phyloP scores from a whole-genome alignment of 169 alveolate species.

The Neospora caninum region DNA sequence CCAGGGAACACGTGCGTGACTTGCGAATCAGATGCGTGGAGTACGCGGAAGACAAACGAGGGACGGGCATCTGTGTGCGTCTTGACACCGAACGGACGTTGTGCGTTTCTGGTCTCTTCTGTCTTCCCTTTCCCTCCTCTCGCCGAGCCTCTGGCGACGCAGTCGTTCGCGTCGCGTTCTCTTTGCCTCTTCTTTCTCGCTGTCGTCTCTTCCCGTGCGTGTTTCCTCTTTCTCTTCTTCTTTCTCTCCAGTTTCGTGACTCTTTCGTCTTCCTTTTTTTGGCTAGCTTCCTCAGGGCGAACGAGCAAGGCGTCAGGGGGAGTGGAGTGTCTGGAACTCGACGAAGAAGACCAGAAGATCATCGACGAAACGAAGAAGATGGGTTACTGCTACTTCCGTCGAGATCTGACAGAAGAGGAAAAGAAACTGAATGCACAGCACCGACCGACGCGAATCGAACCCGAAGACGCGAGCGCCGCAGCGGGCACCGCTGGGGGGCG shows the following conservation, averaged over 20 bases:
- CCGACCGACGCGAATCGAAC: slow-evolving; percentile 42
- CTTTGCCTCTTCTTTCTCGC: background rate
- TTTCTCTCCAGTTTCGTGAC: background rate
- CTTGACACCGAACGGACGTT: background rate
- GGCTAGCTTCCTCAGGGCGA: background rate
- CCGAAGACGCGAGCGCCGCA: background rate
- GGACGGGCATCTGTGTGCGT: too few relatives aligned
- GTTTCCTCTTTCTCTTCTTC: background rate
- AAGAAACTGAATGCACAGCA: slow-evolving; percentile 69
- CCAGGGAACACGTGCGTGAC: too few relatives aligned
- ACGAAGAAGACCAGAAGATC: slow-evolving; percentile 76
- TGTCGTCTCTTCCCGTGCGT: background rate
- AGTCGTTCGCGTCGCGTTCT: background rate
- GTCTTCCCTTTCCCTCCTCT: background rate
- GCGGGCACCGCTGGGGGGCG: background rate
- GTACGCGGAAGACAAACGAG: too few relatives aligned
- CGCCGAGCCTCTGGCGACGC: background rate
- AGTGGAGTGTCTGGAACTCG: slow-evolving; percentile 61
- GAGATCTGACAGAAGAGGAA: slow-evolving; percentile 75
- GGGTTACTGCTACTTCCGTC: slow-evolving; percentile 78
- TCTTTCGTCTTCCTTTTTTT: background rate
- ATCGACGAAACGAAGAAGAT: slow-evolving; percentile 76
- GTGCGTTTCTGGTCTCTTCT: background rate
- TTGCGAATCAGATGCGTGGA: too few relatives aligned
- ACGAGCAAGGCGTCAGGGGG: background rate